These are phyloP conservation scores for Golubevia sp. DNA, from an alignment of 1,284 basidiomycete genomes.

Conservation along the genomic window DNA sequence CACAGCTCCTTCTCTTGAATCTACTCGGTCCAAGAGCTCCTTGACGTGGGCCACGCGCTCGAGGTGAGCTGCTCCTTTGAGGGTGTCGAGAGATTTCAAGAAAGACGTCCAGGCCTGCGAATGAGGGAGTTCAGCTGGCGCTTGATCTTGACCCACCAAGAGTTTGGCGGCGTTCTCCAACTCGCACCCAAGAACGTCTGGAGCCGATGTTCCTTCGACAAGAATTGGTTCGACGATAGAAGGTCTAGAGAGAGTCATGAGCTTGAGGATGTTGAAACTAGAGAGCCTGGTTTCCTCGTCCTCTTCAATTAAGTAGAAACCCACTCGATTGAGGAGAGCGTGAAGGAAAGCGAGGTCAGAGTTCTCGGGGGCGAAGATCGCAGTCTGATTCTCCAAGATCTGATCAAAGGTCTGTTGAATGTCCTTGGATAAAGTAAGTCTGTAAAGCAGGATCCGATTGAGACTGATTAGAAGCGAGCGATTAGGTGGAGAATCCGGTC, in stretches of 20 bases:
- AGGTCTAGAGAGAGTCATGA: constrained; percentile 23
- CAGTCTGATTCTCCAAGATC: constrained; percentile 20
- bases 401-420: constrained; percentile 14
- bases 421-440: constrained; percentile 11
- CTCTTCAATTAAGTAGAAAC: not conserved
- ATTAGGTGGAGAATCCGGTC: not conserved
- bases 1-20: constrained; percentile 24
- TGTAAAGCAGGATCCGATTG: constrained; percentile 29
- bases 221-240: constrained; percentile 17
- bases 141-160: not conserved
- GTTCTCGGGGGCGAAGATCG: constrained; percentile 20
- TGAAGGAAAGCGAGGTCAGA: constrained; percentile 29
- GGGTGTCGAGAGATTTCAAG: constrained; percentile 25
- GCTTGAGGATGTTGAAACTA: constrained; percentile 24
- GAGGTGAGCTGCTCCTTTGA: constrained; percentile 34
- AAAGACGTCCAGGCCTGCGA: constrained; percentile 24
- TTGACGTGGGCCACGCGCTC: constrained; percentile 36
- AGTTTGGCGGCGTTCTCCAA: not conserved
- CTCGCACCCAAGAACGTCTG: constrained; percentile 7
- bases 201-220: constrained; percentile 2
- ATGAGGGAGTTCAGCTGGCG: constrained; percentile 7
- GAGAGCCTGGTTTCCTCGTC: not conserved
- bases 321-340: constrained; percentile 31
- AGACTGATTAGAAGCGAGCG: constrained; percentile 27
- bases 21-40: constrained; percentile 21